Conservation (phyloP, 257 asterid genomes). For the Solanum virginianum region DNA sequence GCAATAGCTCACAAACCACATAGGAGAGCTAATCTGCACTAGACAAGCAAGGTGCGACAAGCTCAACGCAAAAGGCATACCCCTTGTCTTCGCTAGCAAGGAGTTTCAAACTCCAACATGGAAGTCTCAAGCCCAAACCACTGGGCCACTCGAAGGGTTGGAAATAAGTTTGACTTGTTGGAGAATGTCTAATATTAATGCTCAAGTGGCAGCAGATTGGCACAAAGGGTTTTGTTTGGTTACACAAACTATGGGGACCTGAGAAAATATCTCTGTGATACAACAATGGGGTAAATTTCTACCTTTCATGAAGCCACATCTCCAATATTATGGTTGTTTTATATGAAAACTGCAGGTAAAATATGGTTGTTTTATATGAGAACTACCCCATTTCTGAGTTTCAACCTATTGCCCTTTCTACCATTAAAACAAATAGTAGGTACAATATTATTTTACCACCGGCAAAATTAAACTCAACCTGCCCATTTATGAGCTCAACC, state of each 20-base stretch:
- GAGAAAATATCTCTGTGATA: slow-evolving; percentile 65
- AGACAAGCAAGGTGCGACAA: no score
- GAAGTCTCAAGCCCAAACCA: no score
- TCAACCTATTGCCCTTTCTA: background rate
- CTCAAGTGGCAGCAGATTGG: slow-evolving; percentile 98
- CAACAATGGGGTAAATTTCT: slow-evolving; percentile 67
- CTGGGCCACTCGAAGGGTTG: no score
- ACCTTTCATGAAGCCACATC: background rate
- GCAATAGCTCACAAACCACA: no score
- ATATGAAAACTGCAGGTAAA: slow-evolving; percentile 23
- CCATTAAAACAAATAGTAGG: background rate
- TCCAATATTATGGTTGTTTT: background rate
- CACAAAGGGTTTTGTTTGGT: slow-evolving; percentile 92
- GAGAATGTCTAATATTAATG: no score
- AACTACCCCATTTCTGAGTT: background rate
- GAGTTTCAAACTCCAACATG: no score
- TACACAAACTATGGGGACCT: slow-evolving; percentile 79
- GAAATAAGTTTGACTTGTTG: no score
- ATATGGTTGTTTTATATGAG: background rate
- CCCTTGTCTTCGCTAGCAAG: no score
- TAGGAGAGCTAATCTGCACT: no score
- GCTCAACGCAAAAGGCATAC: no score
- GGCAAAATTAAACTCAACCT: no score
- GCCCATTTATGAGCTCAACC: no score
- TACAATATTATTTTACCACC: background rate